Evolutionary conservation across 1,284 basidiomycete genomes (phyloP), one percentile per base, ranked within the genome.

Genomic region (Pyrrhoderma noxium): DNA sequence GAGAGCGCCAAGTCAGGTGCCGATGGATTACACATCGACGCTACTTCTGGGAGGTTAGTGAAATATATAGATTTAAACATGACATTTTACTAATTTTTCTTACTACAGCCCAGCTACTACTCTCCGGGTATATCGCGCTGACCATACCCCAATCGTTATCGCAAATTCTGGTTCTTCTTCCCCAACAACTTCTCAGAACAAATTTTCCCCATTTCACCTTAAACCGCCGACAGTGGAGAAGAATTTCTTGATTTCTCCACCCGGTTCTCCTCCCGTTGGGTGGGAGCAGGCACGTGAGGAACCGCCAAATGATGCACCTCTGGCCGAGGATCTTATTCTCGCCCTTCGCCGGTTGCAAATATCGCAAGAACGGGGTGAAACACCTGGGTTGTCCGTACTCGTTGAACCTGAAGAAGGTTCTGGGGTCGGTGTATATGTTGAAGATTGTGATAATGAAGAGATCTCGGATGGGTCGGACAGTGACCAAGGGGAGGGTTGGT

Each of bases 161-260:
- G 46, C 34, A 27, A 37, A 56, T 18, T 54, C 55, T 41, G 13
- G 48, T 49, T 22, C 56, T 74, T 82, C 61, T 74, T 70, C 58
- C 70, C 62, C 58, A 72, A 67, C 55, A 66, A 69, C 38, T 64
- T 69, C 59, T 22, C 11, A 58, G 72, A 70, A 67, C 16, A 72
- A 73, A 56, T 78, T 52, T 25, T 56, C 54, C 4, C 47, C 56
- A n/a, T 53, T 58, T 21, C 70, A 85, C 60, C 78, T 97, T 42
- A 77, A 75, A 23, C 90, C 91, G 0, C 95, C 95, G 0, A 71
- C 76, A 0, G 63, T 83, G 36, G 87, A 92, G 60, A 91, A 91
- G 70, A 98, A 99, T 70, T 98, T 98, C 69, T 77, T 99, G 48
- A 95, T 99, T 59, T 97, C 93, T 0, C 95, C 95, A 0, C 96